Evolutionary conservation across 306 rosid species (phyloP), one percentile per base, ranked within the genome.

Genomic region (Gastrolobium villosum): DNA sequence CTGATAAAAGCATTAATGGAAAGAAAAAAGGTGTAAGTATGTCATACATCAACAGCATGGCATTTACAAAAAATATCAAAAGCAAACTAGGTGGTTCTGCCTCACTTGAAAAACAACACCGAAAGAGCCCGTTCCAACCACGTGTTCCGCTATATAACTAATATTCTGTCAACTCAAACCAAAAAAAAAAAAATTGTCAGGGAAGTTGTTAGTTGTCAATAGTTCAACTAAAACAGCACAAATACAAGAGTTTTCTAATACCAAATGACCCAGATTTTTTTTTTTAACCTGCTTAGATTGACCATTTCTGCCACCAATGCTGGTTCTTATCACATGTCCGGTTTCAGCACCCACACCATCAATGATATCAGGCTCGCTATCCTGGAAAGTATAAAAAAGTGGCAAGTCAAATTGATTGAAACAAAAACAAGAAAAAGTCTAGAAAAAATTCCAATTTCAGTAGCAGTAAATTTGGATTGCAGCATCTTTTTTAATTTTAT

Each of bases 61-160:
- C 5, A 7, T 44, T 76, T 61, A 35, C 77, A 56, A 71, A 71
- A 35, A 59, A 53, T 5, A 64, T 44, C 34, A 26, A 60, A 46
- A 79, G 61, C 9, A 84, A 81, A 48, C n/a, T 50, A 66, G 26
- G 75, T 7, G 37, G 31, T 32, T 50, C 3, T 41, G 75, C 5
- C 93, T 79, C 80, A 93, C 99, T 85, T 93, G 99, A 85, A 81
- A 93, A 71, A 95, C 99, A 89, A 89, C 91, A 64, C 99, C 99
- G 74, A 95, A 95, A 68, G 99, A 95, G 77, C 99, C 99, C 0
- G 98, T 95, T 71, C 99, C 99, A 63, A 95, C 90, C 43, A 95
- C 98, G 30, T 95, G 99, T 36, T 95, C 98, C 3, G 99, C 82
- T 62, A 93, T 91, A 72, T 95, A 95, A 61, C 93, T 95, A 71